Percentiles rank a stretch among this genome's conserved stretches.
These are phyloP conservation scores for Blastobotrys proliferans DNA, from an alignment of 1,139 yeast genomes.

Conservation along the genomic window DNA sequence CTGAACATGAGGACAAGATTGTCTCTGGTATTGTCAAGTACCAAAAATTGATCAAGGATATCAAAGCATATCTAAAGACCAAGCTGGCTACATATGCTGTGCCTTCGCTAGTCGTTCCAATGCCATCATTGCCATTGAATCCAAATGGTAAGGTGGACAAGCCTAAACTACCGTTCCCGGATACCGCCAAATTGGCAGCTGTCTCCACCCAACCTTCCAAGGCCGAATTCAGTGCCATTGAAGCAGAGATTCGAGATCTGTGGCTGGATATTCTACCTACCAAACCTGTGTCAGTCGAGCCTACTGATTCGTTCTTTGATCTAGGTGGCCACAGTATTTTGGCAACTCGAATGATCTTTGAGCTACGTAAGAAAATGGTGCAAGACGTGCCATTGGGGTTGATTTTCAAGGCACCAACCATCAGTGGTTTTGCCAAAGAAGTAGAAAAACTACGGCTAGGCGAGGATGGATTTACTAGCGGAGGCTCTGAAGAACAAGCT, in stretches of 20 bases:
- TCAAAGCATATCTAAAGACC: constrained; percentile 76
- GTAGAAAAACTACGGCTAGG: constrained; percentile 50
- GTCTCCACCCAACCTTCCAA: constrained; percentile 40
- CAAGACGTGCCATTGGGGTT: constrained; percentile 86
- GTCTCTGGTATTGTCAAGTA: constrained; percentile 77
- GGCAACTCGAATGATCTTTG: constrained; percentile 96
- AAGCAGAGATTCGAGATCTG: constrained; percentile 65
- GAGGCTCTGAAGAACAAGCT: constrained; percentile 18
- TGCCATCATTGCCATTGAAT: constrained; percentile 81
- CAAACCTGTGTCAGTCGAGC: constrained; percentile 70
- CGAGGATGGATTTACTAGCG: constrained; percentile 28
- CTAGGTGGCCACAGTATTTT: constrained; percentile 96
- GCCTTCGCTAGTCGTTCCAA: constrained; percentile 86
- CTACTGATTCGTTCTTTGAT: constrained; percentile 89
- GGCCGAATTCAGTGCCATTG: constrained; percentile 51
- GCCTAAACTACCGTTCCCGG: constrained; percentile 95
- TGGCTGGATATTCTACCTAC: constrained; percentile 87
- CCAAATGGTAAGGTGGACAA: constrained; percentile 99
- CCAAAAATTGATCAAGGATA: constrained; percentile 71
- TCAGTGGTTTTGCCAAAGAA: constrained; percentile 70
- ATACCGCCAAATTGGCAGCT: constrained; percentile 72
- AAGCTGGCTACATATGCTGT: constrained; percentile 91
- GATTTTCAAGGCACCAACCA: constrained; percentile 84
- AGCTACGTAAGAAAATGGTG: constrained; percentile 69
- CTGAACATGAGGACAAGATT: constrained; percentile 47